phyloP scores from a whole-genome alignment of 305 asterid genomes.

The Ilex paraguariensis region DNA sequence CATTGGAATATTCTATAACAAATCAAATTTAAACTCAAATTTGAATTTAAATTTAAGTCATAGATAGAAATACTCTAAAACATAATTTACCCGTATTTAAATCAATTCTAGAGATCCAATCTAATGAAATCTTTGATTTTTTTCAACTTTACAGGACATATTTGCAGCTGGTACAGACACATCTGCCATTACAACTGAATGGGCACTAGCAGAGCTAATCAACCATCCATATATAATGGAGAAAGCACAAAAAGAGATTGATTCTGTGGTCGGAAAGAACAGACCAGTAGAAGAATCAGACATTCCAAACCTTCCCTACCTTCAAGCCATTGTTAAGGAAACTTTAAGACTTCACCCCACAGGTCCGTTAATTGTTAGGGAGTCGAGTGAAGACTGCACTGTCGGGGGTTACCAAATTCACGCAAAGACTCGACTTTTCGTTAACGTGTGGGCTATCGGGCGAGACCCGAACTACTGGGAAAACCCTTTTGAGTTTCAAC shows the following conservation, averaged over 20 bases:
- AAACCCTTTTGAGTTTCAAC: constrained; percentile 33
- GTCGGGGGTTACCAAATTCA: constrained; percentile 27
- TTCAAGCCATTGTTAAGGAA: constrained; percentile 41
- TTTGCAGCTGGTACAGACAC: constrained; percentile 43
- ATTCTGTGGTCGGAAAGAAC: constrained; percentile 14
- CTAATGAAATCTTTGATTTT: no score
- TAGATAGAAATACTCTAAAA: no score
- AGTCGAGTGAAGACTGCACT: constrained; percentile 28
- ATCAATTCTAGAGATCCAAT: no score
- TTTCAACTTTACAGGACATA: constrained; percentile 22
- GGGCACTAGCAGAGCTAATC: constrained; percentile 42
- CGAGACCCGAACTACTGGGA: constrained; percentile 37
- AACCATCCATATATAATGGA: constrained; percentile 32
- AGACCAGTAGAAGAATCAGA: constrained; percentile 31
- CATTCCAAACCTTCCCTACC: constrained; percentile 28
- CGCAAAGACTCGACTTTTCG: constrained; percentile 24
- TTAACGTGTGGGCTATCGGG: constrained; percentile 36
- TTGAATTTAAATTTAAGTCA: no score
- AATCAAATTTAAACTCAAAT: no score
- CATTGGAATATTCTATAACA: no score
- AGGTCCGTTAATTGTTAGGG: constrained; percentile 27
- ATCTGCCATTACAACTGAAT: constrained; percentile 34
- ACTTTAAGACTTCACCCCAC: constrained; percentile 39
- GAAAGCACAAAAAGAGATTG: constrained; percentile 28
- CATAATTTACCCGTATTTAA: no score